These are phyloP conservation scores for Linnemannia elongata DNA, from an alignment of 192 early-diverging fungal genomes.

Conservation along the genomic window DNA sequence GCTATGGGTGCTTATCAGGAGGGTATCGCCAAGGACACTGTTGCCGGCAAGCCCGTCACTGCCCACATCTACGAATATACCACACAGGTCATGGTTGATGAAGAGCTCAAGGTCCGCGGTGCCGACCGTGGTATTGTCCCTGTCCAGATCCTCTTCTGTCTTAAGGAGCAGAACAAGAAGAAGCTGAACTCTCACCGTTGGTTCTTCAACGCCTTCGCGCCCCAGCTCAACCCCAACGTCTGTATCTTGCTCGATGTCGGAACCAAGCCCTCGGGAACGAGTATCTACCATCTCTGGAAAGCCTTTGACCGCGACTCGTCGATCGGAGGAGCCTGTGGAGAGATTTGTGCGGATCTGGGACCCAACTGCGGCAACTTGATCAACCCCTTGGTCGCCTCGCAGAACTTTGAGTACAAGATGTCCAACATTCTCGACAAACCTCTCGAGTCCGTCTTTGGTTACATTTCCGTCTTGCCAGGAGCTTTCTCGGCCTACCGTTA, in stretches of 20 bases:
- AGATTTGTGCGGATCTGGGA: conserved; percentile 91
- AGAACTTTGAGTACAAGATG: conserved; percentile 99
- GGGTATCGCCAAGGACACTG: conserved; percentile 75
- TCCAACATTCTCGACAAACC: conserved; percentile 97
- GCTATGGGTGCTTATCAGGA: conserved; percentile 85
- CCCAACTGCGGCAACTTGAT: conserved; percentile 76
- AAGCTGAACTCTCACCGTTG: conserved; percentile 96
- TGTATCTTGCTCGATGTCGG: conserved; percentile 94
- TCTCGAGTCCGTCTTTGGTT: conserved; percentile 95
- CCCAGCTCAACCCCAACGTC: conserved; percentile 85
- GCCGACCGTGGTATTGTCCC: conserved; percentile 82
- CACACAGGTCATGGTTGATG: conserved; percentile 78
- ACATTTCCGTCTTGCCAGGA: conserved; percentile 95
- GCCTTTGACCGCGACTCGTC: conserved; percentile 83
- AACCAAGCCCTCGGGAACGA: conserved; percentile 85
- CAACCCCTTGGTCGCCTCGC: conserved; percentile 92
- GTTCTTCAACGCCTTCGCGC: conserved; percentile 96
- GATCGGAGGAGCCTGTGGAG: conserved; percentile 93
- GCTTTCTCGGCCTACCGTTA: conserved; percentile 96
- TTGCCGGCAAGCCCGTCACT: conserved; percentile 77
- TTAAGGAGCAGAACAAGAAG: conserved; percentile 95
- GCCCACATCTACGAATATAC: conserved; percentile 96
- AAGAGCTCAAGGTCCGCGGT: conserved; percentile 73
- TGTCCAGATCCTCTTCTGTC: conserved; percentile 90
- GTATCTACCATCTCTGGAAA: conserved; percentile 93